These are phyloP conservation scores for Mycena belliarum DNA, from an alignment of 768 basidiomycete genomes.

Conservation along the genomic window DNA sequence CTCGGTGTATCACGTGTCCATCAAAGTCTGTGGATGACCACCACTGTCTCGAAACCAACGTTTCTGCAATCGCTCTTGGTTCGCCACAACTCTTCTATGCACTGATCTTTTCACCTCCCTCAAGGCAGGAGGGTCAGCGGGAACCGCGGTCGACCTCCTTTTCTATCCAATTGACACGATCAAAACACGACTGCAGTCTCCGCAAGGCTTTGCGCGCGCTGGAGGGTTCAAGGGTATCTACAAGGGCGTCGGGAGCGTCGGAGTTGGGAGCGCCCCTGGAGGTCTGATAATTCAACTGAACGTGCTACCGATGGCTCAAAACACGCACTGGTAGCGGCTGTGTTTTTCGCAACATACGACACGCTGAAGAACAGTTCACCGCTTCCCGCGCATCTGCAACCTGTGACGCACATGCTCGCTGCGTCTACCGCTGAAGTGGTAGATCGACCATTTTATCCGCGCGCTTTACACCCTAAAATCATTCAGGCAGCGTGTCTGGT, in stretches of 20 bases:
- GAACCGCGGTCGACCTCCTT: conserved; percentile 14
- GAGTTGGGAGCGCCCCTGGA: conserved; percentile 9
- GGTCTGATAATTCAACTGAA: neutral
- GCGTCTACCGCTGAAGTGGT: conserved; percentile 65
- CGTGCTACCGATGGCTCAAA: neutral
- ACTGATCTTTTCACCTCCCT: neutral
- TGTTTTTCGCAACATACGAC: conserved; percentile 95
- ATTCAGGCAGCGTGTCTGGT: conserved; percentile 82
- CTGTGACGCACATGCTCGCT: conserved; percentile 46
- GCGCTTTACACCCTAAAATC: neutral
- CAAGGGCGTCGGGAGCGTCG: conserved; percentile 17
- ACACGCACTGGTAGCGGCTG: conserved; percentile 61
- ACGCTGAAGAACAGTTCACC: conserved; percentile 78
- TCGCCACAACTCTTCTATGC: conserved; percentile 2
- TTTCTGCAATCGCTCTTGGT: conserved; percentile 44
- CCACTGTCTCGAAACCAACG: conserved; percentile 30
- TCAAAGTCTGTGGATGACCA: conserved; percentile 1
- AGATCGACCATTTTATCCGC: conserved; percentile 21
- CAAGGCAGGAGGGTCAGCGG: conserved; percentile 54
- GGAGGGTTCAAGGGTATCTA: conserved; percentile 15
- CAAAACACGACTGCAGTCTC: conserved; percentile 14
- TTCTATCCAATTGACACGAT: conserved; percentile 17
- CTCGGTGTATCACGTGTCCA: too few relatives aligned
- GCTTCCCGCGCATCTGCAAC: conserved; percentile 56
- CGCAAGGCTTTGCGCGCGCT: conserved; percentile 10